Conservation (phyloP, 1,139 yeast genomes). For the Suhomyces choctaworum region DNA sequence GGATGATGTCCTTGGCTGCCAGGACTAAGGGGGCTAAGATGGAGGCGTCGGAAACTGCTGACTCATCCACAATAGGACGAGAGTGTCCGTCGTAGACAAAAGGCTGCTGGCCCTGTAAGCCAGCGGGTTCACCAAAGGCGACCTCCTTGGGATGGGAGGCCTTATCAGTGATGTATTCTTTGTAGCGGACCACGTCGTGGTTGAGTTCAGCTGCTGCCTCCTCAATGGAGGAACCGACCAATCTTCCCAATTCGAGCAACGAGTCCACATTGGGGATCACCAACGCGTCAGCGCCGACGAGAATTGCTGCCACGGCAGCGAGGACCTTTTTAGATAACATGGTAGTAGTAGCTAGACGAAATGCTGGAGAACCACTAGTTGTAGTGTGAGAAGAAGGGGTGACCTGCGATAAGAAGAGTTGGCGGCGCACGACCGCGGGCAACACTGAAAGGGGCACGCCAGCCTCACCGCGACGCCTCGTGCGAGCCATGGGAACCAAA, state of each 20-base stretch:
- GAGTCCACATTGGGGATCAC: conserved; percentile 20
- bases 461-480: too few relatives aligned
- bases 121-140: not conserved
- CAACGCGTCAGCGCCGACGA: conserved; percentile 16
- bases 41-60: not conserved
- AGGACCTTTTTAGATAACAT: conserved; percentile 3
- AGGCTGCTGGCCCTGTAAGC: not conserved
- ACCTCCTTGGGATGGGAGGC: not conserved
- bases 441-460: too few relatives aligned
- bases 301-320: conserved; percentile 13
- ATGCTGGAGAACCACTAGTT: not conserved
- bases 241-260: conserved; percentile 14
- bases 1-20: conserved; percentile 13
- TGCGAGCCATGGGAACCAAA: too few relatives aligned
- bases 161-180: not conserved
- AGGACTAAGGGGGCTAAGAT: conserved; percentile 10
- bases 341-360: not conserved
- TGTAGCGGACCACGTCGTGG: not conserved
- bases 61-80: not conserved
- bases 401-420: too few relatives aligned
- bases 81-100: not conserved
- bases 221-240: conserved; percentile 6
- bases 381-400: too few relatives aligned
- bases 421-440: too few relatives aligned
- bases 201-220: not conserved